Evolutionary conservation across 1,139 yeast species (phyloP).

Genomic region (Magnusiomyces tetraspermus): DNA sequence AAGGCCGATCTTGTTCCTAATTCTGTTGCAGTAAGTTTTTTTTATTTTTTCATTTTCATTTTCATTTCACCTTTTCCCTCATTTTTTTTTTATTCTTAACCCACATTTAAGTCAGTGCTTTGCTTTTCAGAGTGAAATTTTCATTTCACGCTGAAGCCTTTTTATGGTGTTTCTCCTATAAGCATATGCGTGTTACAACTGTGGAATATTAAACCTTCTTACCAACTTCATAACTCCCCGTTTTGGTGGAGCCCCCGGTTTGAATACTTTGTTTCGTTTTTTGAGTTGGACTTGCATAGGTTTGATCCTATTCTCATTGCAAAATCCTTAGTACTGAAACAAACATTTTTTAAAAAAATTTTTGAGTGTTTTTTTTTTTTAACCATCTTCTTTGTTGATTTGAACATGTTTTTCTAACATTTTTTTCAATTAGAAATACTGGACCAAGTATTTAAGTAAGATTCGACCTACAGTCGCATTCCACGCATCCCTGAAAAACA

Average conservation of each 20-base stretch:
- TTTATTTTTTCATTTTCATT: conserved; percentile 7
- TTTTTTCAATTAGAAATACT: not conserved
- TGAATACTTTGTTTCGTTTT: conserved; percentile 41
- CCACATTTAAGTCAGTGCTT: conserved; percentile 38
- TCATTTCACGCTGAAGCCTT: conserved; percentile 21
- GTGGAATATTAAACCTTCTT: conserved; percentile 67
- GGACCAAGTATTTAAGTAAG: not conserved
- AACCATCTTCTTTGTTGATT: conserved; percentile 5
- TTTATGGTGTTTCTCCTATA: conserved; percentile 17
- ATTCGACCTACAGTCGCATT: conserved; percentile 38
- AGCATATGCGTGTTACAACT: conserved; percentile 71
- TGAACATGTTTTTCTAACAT: conserved; percentile 28
- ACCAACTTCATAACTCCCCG: conserved; percentile 46
- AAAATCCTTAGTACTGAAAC: conserved; percentile 35
- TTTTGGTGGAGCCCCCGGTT: conserved; percentile 38
- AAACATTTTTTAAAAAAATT: conserved; percentile 25
- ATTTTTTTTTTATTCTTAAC: conserved; percentile 32
- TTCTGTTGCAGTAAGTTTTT: conserved; percentile 93
- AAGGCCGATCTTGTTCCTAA: conserved; percentile 98
- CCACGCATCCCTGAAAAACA: conserved; percentile 95
- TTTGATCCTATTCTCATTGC: conserved; percentile 16
- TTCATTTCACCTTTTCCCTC: conserved; percentile 16
- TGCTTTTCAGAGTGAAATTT: not conserved
- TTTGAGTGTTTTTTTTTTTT: conserved; percentile 8
- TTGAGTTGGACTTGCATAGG: conserved; percentile 26